Evolutionary conservation across 2,329 filamentous ascomycete genomes (phyloP).

Genomic region (Hirsutella thompsonii): DNA sequence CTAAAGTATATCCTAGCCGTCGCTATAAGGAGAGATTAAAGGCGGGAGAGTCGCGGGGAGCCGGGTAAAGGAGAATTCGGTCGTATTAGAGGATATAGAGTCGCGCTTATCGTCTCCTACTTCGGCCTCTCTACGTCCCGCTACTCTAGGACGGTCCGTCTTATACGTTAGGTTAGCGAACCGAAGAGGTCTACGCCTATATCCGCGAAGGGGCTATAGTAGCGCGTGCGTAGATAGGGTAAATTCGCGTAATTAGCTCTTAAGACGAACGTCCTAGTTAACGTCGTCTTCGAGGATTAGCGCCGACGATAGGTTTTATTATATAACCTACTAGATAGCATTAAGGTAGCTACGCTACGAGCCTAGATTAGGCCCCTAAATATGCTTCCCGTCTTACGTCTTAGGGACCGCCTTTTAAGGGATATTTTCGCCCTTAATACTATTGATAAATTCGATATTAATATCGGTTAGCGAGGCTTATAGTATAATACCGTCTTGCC

Average conservation of each 20-base stretch:
- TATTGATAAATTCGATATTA: conserved; percentile 31
- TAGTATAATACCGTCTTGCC: conserved; percentile 34
- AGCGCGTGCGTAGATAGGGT: no score
- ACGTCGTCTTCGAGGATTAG: conserved; percentile 43
- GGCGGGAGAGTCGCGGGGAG: conserved; percentile 9
- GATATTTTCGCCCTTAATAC: conserved; percentile 24
- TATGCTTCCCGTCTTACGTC: conserved; percentile 17
- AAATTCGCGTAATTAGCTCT: conserved; percentile 29
- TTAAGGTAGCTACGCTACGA: conserved; percentile 28
- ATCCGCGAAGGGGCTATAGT: no score
- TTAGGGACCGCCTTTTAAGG: conserved; percentile 22
- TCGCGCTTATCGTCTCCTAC: no score
- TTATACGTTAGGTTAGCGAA: no score
- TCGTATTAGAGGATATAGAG: no score
- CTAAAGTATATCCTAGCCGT: conserved; percentile 39
- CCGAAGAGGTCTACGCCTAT: no score
- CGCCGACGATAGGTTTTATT: conserved; percentile 29
- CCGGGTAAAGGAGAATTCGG: conserved; percentile 9
- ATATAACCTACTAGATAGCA: conserved; percentile 25
- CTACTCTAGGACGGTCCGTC: no score
- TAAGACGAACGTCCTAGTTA: conserved; percentile 42
- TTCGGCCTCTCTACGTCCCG: no score
- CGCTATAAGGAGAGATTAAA: conserved; percentile 29
- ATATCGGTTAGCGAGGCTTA: conserved; percentile 31
- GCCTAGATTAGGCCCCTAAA: conserved; percentile 14